These are phyloP conservation scores for Starmerella tilneyi DNA, from an alignment of 805 yeast species.

Conservation along the genomic window DNA sequence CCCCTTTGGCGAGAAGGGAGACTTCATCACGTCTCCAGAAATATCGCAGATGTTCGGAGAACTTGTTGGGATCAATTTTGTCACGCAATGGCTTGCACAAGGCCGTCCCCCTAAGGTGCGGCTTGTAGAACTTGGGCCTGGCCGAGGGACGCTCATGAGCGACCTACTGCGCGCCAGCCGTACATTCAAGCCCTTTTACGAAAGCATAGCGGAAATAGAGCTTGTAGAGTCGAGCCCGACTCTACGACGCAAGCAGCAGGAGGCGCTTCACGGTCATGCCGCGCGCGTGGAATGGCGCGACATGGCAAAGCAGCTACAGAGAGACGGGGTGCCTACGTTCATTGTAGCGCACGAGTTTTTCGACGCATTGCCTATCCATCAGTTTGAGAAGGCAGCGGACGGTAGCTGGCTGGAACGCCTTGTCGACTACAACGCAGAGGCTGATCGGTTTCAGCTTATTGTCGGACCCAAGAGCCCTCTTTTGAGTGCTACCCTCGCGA, in stretches of 20 bases:
- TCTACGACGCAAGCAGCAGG: constrained; percentile 47
- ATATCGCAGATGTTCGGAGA: constrained; percentile 83
- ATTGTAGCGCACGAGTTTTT: constrained; percentile 77
- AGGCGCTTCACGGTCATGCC: constrained; percentile 43
- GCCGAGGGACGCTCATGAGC: constrained; percentile 65
- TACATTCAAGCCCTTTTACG: constrained; percentile 32
- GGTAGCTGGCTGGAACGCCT: constrained; percentile 63
- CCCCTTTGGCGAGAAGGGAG: constrained; percentile 61
- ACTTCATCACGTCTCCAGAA: constrained; percentile 78
- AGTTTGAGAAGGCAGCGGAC: constrained; percentile 45
- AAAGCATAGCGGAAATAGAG: constrained; percentile 33
- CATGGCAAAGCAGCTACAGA: constrained; percentile 29
- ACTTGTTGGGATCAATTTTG: constrained; percentile 61
- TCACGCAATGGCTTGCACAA: constrained; percentile 47
- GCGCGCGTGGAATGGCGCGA: constrained; percentile 37
- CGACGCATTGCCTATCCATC: constrained; percentile 73
- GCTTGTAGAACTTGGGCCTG: constrained; percentile 75
- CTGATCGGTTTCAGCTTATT: constrained; percentile 17
- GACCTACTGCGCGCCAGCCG: constrained; percentile 41
- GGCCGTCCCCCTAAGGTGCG: constrained; percentile 42
- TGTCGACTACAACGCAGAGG: constrained; percentile 42
- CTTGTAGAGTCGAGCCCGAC: constrained; percentile 66
- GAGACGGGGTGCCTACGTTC: constrained; percentile 41
- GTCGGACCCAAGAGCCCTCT: constrained; percentile 11
- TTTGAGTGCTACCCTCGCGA: constrained; percentile 16